A percentile compares a stretch with the other conserved stretches of the same genome.
Conservation (phyloP, 306 rosid genomes). For the Prunus dulcis region DNA sequence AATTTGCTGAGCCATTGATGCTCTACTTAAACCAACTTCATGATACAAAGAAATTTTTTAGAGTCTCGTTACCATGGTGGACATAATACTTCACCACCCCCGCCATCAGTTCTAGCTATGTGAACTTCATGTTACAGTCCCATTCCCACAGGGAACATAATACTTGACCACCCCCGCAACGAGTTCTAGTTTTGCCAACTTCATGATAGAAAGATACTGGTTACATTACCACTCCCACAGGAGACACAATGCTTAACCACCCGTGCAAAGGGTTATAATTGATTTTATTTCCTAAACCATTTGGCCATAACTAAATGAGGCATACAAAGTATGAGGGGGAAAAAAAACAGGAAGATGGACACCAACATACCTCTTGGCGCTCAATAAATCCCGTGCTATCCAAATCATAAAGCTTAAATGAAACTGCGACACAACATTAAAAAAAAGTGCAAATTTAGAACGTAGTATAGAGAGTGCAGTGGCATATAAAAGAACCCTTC, state of each 20-base stretch:
- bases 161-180: background rate
- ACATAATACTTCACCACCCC: too few relatives aligned
- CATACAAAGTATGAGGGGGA: background rate
- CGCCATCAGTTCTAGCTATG: too few relatives aligned
- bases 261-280: background rate
- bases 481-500: background rate
- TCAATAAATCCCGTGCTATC: constrained; percentile 74
- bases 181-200: background rate
- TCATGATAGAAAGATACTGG: background rate
- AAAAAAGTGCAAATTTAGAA: background rate
- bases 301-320: background rate
- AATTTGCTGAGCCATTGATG: background rate
- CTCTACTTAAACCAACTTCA: background rate
- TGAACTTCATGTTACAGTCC: too few relatives aligned
- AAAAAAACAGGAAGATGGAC: background rate
- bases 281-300: background rate
- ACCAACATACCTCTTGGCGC: constrained; percentile 66
- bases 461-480: background rate
- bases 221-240: background rate
- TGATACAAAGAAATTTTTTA: too few relatives aligned
- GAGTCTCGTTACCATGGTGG: too few relatives aligned
- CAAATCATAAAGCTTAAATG: constrained; percentile 82
- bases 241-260: constrained; percentile 1
- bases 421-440: constrained; percentile 49
- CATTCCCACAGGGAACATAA: too few relatives aligned